Evolutionary conservation across 345 rosid genomes (phyloP), one percentile per base, ranked within the genome.

Genomic region (Eutrema yunnanense): DNA sequence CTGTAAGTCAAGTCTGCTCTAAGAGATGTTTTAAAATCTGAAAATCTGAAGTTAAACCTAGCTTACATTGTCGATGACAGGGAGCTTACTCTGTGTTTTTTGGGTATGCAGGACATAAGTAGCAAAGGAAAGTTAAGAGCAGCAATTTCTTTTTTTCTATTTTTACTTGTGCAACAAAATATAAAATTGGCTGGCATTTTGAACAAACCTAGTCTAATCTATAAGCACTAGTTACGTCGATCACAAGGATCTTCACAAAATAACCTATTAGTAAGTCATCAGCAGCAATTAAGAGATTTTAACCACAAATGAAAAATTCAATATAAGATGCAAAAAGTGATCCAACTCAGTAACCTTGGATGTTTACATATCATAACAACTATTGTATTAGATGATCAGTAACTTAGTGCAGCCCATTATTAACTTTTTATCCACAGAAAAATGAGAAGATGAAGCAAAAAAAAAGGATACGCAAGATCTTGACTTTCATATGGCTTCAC

Each of bases 1-100:
- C 4, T 29, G 3, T 29, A 29, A 29, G 32, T 29, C 32, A 29
- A 29, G 32, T 29, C 32, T 16, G 16, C 16, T 29, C 32, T 29
- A 29, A 29, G 32, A 29, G 32, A 29, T 29, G 32, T 29, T 29
- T 29, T 29, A 29, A 29, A 29, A 29, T 29, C 32, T 29, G 4
- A 29, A 29, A 29, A 29, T 19, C 22, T 19, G 22, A 19, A 19
- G 22, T 19, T 19, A 19, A 19, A 19, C 22, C 22, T 19, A 19
- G 22, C 22, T 1, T 19, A 19, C 22, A 19, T 19, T 19, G 22
- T 19, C 22, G 22, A 19, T 19, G 22, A 19, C 52, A 26, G 60
- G 57, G 48, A 72, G 55, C 83, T 44, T 80, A 80, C 85, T 85
- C 87, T 85, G 72, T 50, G 65, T 69, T 61, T 29, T 44, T 58